A percentile compares a stretch with the other conserved stretches of the same genome.
phyloP scores from a whole-genome alignment of 208 protist genomes.

The Tritrichomonas foetus region DNA sequence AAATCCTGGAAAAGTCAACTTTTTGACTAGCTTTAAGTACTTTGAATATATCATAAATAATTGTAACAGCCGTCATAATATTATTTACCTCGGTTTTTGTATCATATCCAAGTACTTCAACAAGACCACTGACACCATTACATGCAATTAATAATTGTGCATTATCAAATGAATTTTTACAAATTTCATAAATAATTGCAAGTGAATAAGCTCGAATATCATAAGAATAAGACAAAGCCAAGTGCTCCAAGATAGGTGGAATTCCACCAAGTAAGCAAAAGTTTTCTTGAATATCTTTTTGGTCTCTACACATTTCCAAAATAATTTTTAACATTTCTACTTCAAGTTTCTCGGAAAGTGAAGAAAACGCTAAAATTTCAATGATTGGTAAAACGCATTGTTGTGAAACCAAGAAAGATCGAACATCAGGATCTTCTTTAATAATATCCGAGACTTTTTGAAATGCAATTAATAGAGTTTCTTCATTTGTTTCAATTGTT shows the following conservation, averaged over 20 bases:
- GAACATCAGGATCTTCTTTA: background rate
- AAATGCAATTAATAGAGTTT: background rate
- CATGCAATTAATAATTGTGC: constrained; percentile 18
- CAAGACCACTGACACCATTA: background rate
- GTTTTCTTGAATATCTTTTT: background rate
- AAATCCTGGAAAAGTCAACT: background rate
- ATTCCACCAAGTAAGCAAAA: background rate
- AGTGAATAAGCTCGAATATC: background rate
- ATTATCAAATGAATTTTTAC: background rate
- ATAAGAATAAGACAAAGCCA: background rate
- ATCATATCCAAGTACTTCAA: background rate
- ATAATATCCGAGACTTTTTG: background rate
- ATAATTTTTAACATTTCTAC: background rate
- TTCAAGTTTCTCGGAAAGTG: too few species aligned
- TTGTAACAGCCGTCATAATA: background rate
- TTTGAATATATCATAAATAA: background rate
- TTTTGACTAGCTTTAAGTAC: background rate
- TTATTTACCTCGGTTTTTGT: background rate
- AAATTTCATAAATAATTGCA: background rate
- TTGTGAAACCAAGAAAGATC: background rate
- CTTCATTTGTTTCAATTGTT: background rate
- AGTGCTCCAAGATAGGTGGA: background rate
- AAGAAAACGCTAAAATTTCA: background rate
- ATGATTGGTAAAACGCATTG: background rate
- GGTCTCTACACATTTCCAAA: background rate